phyloP scores from a whole-genome alignment of 2,329 filamentous ascomycete genomes.

The Arthrobotrys conoides region DNA sequence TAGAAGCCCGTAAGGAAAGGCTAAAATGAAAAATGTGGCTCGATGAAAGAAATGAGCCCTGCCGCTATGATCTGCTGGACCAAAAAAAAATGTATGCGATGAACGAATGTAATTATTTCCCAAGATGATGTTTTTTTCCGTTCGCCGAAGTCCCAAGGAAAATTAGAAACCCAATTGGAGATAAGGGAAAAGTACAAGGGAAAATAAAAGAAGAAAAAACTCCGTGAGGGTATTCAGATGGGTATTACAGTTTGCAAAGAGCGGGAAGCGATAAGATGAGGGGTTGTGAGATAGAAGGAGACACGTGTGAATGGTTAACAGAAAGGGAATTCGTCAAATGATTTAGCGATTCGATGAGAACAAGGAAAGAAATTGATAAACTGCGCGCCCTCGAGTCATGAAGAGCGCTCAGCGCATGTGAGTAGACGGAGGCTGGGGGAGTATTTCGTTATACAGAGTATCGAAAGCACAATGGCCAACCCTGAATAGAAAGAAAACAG shows the following conservation, averaged over 20 bases:
- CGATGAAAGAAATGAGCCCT: conserved; percentile 54
- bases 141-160: conserved; percentile 29
- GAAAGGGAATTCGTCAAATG: conserved; percentile 52
- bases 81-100: conserved; percentile 43
- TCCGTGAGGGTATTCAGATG: conserved; percentile 60
- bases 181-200: conserved; percentile 33
- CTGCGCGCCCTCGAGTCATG: conserved; percentile 58
- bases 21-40: conserved; percentile 36
- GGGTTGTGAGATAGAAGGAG: conserved; percentile 42
- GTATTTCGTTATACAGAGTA: conserved; percentile 54
- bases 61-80: conserved; percentile 58
- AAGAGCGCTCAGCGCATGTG: conserved; percentile 58
- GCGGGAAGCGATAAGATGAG: conserved; percentile 38
- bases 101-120: conserved; percentile 60
- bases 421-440: conserved; percentile 20
- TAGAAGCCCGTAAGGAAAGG: conserved; percentile 50
- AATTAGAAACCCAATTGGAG: conserved; percentile 39
- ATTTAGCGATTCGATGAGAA: conserved; percentile 19
- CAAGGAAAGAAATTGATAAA: conserved; percentile 44
- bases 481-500: conserved; percentile 28
- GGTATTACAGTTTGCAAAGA: conserved; percentile 59
- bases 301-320: conserved; percentile 26
- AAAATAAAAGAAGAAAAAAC: conserved; percentile 46
- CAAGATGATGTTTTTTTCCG: conserved; percentile 35
- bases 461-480: conserved; percentile 39